phyloP scores from a whole-genome alignment of 1,284 basidiomycete species.

The Pseudozyma hubeiensis region DNA sequence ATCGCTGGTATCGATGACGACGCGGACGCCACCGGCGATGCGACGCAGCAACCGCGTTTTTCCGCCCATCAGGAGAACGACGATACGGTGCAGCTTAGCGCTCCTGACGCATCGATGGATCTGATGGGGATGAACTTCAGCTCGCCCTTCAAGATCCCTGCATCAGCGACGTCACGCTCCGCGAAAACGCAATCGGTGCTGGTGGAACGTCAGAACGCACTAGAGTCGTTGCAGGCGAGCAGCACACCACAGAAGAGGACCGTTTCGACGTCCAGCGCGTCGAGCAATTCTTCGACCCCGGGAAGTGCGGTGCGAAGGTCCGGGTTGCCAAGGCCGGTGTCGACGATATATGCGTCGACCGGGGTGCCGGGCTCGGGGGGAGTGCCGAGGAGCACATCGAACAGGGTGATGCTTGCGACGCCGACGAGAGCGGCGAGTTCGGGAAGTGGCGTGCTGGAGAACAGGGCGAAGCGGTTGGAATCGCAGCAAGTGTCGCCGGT shows the following conservation, averaged over 20 bases:
- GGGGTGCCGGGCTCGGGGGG: no score
- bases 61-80: constrained; percentile 19
- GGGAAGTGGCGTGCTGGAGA: constrained; percentile 21
- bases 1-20: constrained; percentile 12
- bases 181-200: constrained; percentile 21
- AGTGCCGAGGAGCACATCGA: constrained; percentile 22
- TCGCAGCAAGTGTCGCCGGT: constrained; percentile 38
- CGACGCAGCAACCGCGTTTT: constrained; percentile 24
- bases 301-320: constrained; percentile 28
- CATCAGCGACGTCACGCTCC: constrained; percentile 4
- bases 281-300: constrained; percentile 18
- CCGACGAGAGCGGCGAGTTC: constrained; percentile 7
- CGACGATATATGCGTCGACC: constrained; percentile 36
- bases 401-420: constrained; percentile 12
- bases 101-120: constrained; percentile 53
- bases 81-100: constrained; percentile 52
- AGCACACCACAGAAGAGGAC: constrained; percentile 15
- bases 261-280: constrained; percentile 30
- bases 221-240: constrained; percentile 7
- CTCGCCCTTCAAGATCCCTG: constrained; percentile 42
- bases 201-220: constrained; percentile 18
- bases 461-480: constrained; percentile 34
- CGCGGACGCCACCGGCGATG: constrained; percentile 32
- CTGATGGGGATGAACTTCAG: constrained; percentile 56
- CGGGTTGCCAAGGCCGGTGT: constrained; percentile 49